Base-by-base conservation (phyloP, 2,329 filamentous ascomycete species). In the Penicillium italicum region DNA sequence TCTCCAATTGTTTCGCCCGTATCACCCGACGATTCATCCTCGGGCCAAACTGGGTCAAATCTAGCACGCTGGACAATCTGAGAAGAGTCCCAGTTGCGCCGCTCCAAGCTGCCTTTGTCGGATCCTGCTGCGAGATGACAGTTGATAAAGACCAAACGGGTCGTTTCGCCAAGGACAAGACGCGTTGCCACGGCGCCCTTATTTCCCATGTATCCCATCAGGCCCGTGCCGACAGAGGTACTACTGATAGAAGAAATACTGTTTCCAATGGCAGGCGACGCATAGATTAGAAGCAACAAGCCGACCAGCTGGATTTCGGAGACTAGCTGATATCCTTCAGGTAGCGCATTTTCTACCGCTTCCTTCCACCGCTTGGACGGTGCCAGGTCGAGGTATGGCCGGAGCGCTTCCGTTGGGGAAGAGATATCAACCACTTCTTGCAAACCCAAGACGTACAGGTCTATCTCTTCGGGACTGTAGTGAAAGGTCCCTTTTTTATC, bases 161-260 rank as follows among this genome's bases (percentile, higher is more conserved):
- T 97, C 0, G 91, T 91, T 71, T 97, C 94, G 2, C 93, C 94
- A 0, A 99, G 77, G 0, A 99, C 80, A 4, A 99, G 78, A 20
- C 93, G 84, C 4, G 89, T 88, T 3, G 87, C 84, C 0, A 96
- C 88, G 4, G 90, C 93, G 1, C 94, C 94, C 72, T 99, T 99
- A 73, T 99, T 99, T 10, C 94, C 94, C 78, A 97, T 87, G 68
- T 96, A 96, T 0, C 93, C 93, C 74, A 95, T 84, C 41, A 97
- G 74, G 0, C 94, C 94, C 0, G 94, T 99, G 0, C 92, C 93
- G 8, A 97, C 87, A 55, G 85, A 88, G 5, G 86, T 86, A 1
- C 88, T 91, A 72, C 90, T 95, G 63, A 96, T 85, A 46, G 90
- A 89, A 59, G 85, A 89, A 65, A 97, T 83, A 2, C 87, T 88